These are phyloP conservation scores for Zygoascus hellenicus DNA, from an alignment of 1,139 yeast species.

Conservation along the genomic window DNA sequence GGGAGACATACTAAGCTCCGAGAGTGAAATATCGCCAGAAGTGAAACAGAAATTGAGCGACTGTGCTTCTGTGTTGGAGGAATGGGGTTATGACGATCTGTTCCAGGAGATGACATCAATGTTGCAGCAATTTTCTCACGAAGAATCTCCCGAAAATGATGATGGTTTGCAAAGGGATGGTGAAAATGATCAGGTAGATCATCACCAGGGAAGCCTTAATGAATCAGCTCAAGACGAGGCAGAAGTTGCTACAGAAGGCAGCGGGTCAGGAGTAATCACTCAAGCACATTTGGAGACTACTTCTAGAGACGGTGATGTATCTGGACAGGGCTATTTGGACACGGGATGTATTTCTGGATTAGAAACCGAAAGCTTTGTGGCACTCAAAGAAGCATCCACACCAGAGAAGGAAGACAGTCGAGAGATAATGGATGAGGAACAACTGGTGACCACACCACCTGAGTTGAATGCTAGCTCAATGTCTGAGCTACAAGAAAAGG, in stretches of 20 bases:
- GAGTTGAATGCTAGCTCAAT: slow-evolving; percentile 5
- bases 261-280: background rate
- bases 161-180: background rate
- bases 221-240: background rate
- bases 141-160: background rate
- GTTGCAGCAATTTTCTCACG: background rate
- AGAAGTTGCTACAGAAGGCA: background rate
- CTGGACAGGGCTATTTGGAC: too few species aligned
- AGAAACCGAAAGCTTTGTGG: too few species aligned
- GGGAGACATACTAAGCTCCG: too few species aligned
- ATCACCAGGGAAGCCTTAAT: background rate
- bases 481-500: slow-evolving; percentile 8
- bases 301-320: too few species aligned
- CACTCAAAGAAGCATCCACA: background rate
- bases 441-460: background rate
- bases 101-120: background rate
- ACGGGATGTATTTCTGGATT: too few species aligned
- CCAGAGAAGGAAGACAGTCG: background rate
- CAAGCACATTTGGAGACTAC: background rate
- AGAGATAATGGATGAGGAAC: background rate
- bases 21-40: too few species aligned
- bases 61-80: background rate
- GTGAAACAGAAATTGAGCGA: background rate
- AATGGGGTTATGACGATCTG: slow-evolving; percentile 8
- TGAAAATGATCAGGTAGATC: background rate